Evolutionary conservation across 2,329 filamentous ascomycete genomes (phyloP).

Genomic region (Scedosporium minutisporum): DNA sequence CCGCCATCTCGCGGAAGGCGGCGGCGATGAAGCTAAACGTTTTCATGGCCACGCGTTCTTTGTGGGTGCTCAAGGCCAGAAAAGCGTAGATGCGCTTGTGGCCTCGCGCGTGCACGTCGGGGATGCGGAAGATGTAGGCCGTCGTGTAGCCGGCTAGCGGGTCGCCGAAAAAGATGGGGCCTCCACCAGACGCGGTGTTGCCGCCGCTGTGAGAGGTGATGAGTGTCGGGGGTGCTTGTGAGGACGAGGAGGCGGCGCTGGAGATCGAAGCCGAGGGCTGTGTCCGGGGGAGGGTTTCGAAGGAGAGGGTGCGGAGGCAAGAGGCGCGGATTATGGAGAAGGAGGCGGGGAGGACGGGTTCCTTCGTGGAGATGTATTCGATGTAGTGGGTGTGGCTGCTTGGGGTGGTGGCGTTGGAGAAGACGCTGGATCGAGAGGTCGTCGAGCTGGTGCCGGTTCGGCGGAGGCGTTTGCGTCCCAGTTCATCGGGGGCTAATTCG

Average conservation of each 20-base stretch:
- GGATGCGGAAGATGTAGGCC: conserved; percentile 60
- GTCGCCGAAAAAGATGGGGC: conserved; percentile 61
- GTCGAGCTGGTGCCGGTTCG: conserved; percentile 21
- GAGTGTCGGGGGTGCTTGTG: conserved; percentile 30
- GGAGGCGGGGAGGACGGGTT: conserved; percentile 49
- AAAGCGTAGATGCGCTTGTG: conserved; percentile 62
- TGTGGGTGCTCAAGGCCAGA: conserved; percentile 54
- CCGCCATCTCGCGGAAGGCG: conserved; percentile 54
- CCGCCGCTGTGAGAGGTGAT: conserved; percentile 45
- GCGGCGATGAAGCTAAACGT: conserved; percentile 52
- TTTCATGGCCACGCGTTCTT: conserved; percentile 56
- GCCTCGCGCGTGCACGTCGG: conserved; percentile 57
- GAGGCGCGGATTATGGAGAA: conserved; percentile 59
- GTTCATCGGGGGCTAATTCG: neutral
- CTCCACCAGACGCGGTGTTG: conserved; percentile 44
- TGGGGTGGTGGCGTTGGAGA: conserved; percentile 33
- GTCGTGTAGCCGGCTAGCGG: conserved; percentile 57
- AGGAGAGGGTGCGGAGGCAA: conserved; percentile 56
- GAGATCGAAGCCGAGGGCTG: conserved; percentile 26
- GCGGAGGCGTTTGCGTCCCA: neutral
- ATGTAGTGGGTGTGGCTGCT: conserved; percentile 52
- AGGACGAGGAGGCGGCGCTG: conserved; percentile 19
- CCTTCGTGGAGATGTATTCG: conserved; percentile 60
- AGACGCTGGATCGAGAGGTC: conserved; percentile 38
- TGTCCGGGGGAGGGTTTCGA: conserved; percentile 51